Evolutionary conservation across 2,329 filamentous ascomycete species (phyloP), one percentile per base, ranked within the genome.

Genomic region (Trichoderma citrinoviride): DNA sequence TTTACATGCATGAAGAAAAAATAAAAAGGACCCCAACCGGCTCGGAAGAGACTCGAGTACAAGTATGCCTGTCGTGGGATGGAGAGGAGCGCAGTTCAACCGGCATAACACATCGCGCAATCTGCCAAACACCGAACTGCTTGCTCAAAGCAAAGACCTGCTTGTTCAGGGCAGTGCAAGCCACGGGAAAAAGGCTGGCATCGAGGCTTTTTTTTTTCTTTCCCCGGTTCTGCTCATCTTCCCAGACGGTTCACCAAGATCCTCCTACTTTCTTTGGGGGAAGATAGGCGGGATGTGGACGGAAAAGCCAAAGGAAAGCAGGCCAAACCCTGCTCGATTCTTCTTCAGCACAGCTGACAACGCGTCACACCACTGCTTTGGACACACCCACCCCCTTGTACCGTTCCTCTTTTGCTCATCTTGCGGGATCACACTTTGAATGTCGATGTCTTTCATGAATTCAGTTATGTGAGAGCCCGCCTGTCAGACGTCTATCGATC

Each of bases 401-500:
- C 47, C n/a, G 25, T n/a, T 10, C 43, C 46, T 41, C 17, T 23
- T 44, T 27, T 56, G 19, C 17, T 33, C 23, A 25, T 40, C 37
- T 33, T 33, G 40, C 6, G 3, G 5, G 17, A 53, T 19, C 40
- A n/a, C 58, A 33, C 23, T 33, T 52, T 12, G 33, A n/a, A 33
- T 23, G 40, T 29, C 17, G 7, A 61, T 44, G 37, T 25, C 2
- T 19, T 23, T 61, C n/a, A 21, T 41, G 23, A 23, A 1, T 53
- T 52, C 58, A 61, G 52, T 61, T 33, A 61, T 52, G 46, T 27
- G 25, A 44, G 12, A 53, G 58, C 37, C 33, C 27, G 47, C 47
- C 37, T 53, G 58, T 61, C 58, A 61, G 58, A 61, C 58, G 58
- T 47, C 46, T 61, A 61, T 61, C 58, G 58, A 61, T 61, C 58